A percentile compares a stretch with the other conserved stretches of the same genome.
Evolutionary conservation across 2,329 filamentous ascomycete species (phyloP).

Genomic region (Lachnellula willkommii): DNA sequence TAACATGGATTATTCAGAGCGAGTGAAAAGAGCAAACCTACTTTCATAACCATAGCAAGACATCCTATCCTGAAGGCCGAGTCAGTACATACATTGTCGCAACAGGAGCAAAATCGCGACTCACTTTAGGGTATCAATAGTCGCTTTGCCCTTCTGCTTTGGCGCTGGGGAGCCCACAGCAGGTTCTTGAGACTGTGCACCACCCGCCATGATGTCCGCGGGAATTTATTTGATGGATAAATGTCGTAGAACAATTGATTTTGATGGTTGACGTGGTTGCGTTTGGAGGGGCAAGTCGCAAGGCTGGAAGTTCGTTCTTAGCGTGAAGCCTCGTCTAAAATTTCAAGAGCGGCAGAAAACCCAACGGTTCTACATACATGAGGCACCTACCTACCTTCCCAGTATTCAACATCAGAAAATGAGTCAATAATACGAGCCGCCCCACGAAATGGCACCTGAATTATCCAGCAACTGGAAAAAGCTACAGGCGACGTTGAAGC

Average conservation of each 20-base stretch:
- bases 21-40: slow-evolving; percentile 15
- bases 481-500: slow-evolving; percentile 56
- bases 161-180: slow-evolving; percentile 53
- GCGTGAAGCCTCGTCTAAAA: background rate
- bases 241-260: slow-evolving; percentile 11
- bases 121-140: slow-evolving; percentile 74
- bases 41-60: slow-evolving; percentile 33
- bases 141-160: slow-evolving; percentile 73
- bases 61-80: slow-evolving; percentile 29
- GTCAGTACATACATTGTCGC: slow-evolving; percentile 12
- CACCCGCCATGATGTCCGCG: slow-evolving; percentile 47
- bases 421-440: slow-evolving; percentile 9
- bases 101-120: slow-evolving; percentile 28
- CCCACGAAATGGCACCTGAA: slow-evolving; percentile 29
- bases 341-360: too few species aligned
- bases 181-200: slow-evolving; percentile 38
- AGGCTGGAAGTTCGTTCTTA: slow-evolving; percentile 14
- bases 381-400: slow-evolving; percentile 15
- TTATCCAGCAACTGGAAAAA: slow-evolving; percentile 74
- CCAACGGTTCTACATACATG: background rate
- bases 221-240: slow-evolving; percentile 21
- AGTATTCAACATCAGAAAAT: slow-evolving; percentile 1
- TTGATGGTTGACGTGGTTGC: slow-evolving; percentile 2
- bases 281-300: slow-evolving; percentile 16
- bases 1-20: slow-evolving; percentile 6